Conservation (phyloP, 2,329 filamentous ascomycete genomes). For the Pyrenochaeta sp. region DNA sequence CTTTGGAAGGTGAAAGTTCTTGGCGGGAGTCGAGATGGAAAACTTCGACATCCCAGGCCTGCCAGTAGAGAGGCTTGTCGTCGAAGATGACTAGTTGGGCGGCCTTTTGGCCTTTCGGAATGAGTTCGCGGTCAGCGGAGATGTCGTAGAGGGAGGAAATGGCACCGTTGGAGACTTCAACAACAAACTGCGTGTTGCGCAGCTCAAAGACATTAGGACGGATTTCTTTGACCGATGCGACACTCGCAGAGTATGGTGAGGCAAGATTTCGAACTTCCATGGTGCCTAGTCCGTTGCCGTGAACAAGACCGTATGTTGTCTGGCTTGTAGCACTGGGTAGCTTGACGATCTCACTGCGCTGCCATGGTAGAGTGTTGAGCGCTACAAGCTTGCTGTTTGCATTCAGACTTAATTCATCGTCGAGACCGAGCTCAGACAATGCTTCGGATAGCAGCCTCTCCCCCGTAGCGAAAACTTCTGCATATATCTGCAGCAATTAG, state of each 20-base stretch:
- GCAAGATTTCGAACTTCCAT: conserved; percentile 45
- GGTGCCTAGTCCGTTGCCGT: conserved; percentile 56
- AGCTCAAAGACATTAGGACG: conserved; percentile 75
- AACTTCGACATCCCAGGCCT: conserved; percentile 98
- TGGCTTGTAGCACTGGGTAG: conserved; percentile 57
- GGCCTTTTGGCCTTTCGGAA: conserved; percentile 76
- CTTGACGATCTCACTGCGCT: conserved; percentile 76
- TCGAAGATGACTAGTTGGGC: conserved; percentile 96
- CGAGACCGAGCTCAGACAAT: conserved; percentile 71
- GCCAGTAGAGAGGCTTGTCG: conserved; percentile 97
- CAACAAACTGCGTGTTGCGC: conserved; percentile 77
- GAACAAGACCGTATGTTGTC: conserved; percentile 50
- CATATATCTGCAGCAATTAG: conserved; percentile 67
- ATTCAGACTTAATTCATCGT: conserved; percentile 52
- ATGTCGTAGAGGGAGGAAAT: conserved; percentile 88
- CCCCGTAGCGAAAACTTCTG: conserved; percentile 79
- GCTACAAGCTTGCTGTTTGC: conserved; percentile 64
- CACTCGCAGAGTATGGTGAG: conserved; percentile 33
- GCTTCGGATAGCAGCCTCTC: conserved; percentile 75
- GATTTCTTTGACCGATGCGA: conserved; percentile 61
- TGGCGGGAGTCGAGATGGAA: conserved; percentile 89
- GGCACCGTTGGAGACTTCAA: conserved; percentile 76
- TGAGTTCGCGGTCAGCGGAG: conserved; percentile 75
- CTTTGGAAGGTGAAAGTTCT: conserved; percentile 74
- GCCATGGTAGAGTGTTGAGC: conserved; percentile 89